Evolutionary conservation across 2,329 filamentous ascomycete genomes (phyloP).

Genomic region (Ascocoryne sarcoides): DNA sequence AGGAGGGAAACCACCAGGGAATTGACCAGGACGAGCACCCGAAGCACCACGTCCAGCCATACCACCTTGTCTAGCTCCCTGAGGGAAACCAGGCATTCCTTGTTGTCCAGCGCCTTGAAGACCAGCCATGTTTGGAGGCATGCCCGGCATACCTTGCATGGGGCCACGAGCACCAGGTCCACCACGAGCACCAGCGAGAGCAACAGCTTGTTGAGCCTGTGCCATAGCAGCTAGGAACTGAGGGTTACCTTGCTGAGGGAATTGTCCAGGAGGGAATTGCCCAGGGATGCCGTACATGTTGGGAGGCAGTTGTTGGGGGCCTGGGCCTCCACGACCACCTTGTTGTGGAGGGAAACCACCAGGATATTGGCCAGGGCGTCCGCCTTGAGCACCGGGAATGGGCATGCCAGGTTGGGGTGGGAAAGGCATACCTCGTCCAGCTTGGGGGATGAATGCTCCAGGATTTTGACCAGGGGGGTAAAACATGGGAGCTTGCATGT

Average conservation of each 20-base stretch:
- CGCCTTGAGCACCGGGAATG: slow-evolving; percentile 65
- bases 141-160: slow-evolving; percentile 56
- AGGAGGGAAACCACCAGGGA: slow-evolving; percentile 28
- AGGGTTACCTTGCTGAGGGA: slow-evolving; percentile 70
- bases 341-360: slow-evolving; percentile 73
- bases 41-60: slow-evolving; percentile 29
- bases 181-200: slow-evolving; percentile 36
- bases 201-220: slow-evolving; percentile 57
- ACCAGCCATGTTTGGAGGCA: slow-evolving; percentile 62
- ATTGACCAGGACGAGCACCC: slow-evolving; percentile 30
- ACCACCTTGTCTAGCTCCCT: slow-evolving; percentile 40
- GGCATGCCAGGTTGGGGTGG: slow-evolving; percentile 51
- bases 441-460: slow-evolving; percentile 49
- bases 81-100: slow-evolving; percentile 45
- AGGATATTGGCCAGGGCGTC: slow-evolving; percentile 79
- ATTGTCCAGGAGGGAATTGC: slow-evolving; percentile 71
- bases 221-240: slow-evolving; percentile 77
- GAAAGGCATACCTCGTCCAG: slow-evolving; percentile 58
- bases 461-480: slow-evolving; percentile 78
- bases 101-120: slow-evolving; percentile 40
- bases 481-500: slow-evolving; percentile 87
- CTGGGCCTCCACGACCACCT: slow-evolving; percentile 76
- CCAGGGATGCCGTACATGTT: slow-evolving; percentile 76
- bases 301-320: slow-evolving; percentile 77
- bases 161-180: slow-evolving; percentile 48